Evolutionary conservation across 1,284 basidiomycete genomes (phyloP).

Genomic region (Tausonia pullulans): DNA sequence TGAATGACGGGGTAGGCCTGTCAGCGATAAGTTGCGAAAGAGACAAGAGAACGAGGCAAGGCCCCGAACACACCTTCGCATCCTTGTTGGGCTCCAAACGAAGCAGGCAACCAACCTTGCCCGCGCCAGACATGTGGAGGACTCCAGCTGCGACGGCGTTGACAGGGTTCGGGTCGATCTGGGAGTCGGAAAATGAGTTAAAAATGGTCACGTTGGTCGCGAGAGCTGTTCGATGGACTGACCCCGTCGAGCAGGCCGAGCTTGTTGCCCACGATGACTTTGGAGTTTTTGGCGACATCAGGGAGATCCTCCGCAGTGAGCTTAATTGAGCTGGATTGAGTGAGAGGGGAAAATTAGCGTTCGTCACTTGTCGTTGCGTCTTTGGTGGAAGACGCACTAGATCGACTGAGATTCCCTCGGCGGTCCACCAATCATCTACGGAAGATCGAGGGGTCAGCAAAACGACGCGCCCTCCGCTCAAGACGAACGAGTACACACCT

Average conservation of each 20-base stretch:
- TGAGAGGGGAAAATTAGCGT: neutral
- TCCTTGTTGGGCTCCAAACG: conserved; percentile 89
- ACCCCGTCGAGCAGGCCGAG: conserved; percentile 59
- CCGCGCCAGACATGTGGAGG: conserved; percentile 69
- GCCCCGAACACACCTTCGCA: conserved; percentile 56
- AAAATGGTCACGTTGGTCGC: neutral
- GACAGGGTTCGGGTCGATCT: conserved; percentile 28
- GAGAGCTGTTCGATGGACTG: neutral
- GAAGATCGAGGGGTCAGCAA: neutral
- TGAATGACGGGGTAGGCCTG: conserved; percentile 29
- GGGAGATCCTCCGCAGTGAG: conserved; percentile 57
- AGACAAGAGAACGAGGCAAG: neutral
- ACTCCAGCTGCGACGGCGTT: conserved; percentile 89
- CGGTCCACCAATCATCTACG: conserved; percentile 34
- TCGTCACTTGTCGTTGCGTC: neutral
- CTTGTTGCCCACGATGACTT: conserved; percentile 64
- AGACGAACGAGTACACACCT: conserved; percentile 30
- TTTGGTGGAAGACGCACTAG: conserved; percentile 37
- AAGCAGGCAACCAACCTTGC: conserved; percentile 90
- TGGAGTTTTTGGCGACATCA: conserved; percentile 58
- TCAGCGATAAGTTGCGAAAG: neutral
- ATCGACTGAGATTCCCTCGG: conserved; percentile 83
- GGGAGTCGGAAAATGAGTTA: neutral
- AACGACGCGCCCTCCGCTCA: conserved; percentile 65
- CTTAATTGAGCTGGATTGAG: conserved; percentile 43